phyloP scores from a whole-genome alignment of 2,329 filamentous ascomycete genomes.

The Beauveria pseudobassiana region DNA sequence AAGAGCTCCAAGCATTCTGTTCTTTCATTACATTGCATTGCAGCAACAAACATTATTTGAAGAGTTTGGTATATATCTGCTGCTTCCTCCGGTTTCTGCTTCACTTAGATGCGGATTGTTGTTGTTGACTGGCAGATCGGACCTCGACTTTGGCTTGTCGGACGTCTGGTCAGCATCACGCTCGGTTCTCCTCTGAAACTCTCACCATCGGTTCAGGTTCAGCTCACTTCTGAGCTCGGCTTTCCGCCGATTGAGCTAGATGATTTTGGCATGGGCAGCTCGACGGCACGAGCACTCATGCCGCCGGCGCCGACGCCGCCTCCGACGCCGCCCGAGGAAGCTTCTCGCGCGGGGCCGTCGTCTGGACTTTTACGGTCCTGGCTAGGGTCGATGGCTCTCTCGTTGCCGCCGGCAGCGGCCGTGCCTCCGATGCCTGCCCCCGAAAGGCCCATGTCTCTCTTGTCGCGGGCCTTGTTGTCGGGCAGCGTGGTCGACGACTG shows the following conservation, averaged over 20 bases:
- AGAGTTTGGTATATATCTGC: background rate
- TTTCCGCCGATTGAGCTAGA: background rate
- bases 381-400: constrained; percentile 5
- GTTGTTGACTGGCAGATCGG: background rate
- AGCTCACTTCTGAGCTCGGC: background rate
- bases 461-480: constrained; percentile 1
- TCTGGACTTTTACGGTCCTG: constrained; percentile 15
- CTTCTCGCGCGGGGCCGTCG: constrained; percentile 22
- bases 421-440: background rate
- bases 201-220: no score
- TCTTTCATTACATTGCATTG: background rate
- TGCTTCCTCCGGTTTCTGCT: background rate
- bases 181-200: background rate
- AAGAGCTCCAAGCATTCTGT: background rate
- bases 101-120: background rate
- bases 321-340: constrained; percentile 25
- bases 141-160: background rate
- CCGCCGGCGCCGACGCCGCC: constrained; percentile 25
- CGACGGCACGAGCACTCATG: constrained; percentile 21
- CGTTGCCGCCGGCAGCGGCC: background rate
- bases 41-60: no score
- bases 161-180: background rate
- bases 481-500: background rate
- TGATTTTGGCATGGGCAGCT: constrained; percentile 12
- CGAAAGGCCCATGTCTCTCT: background rate